Base-by-base conservation (phyloP, 108 stramenopile genomes). In the Cyclostephanos tholiformis region DNA sequence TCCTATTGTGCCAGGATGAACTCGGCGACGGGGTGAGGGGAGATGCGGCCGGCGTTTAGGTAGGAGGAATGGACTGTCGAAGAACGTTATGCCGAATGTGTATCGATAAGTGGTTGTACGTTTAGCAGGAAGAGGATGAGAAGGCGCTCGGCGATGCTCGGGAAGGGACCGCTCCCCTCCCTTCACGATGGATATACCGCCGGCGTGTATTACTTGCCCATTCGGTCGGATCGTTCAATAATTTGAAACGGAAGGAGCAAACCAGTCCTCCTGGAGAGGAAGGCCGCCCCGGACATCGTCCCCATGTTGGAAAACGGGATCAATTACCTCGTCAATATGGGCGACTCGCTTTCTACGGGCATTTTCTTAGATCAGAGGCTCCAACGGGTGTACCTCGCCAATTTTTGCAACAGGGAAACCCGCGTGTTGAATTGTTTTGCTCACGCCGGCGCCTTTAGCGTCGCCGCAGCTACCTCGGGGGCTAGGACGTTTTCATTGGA, bases 361-460 rank as follows among this genome's bases (percentile, higher is more conserved):
- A 89, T 94, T 36, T 94, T 91, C 52, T 76, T 94, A 22, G 93
- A 94, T 57, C 91, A 91, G 61, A 76, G 91, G 25, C 82, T 85
- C 16, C 88, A 91, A 52, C 80, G 93, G 32, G 85, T 82, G 26
- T 94, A 89, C 87, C 76, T 94, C 56, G 72, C 88, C 4, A 71
- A 78, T 8, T 72, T 90, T 51, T 91, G 90, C 63, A 78, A 80
- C 14, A 61, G 76, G 19, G 73, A 86, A 20, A 94, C 93, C 2
- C 78, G 86, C 43, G 88, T 94, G 6, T 80, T 94, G 68, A 94
- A 94, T 66, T 90, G 90, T 49, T 94, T 94, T 75, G 89, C 93
- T 3, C 91, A 91, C 67, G 82, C 85, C 59, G 93, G 93, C 41
- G 93, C 89, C 8, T 94, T 90, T 67, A 89, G 85, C 56, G 74